Percentiles rank a stretch among this genome's conserved stretches.
These are phyloP conservation scores for Fusarium pseudograminearum DNA, from an alignment of 2,329 filamentous ascomycete species.

Conservation along the genomic window DNA sequence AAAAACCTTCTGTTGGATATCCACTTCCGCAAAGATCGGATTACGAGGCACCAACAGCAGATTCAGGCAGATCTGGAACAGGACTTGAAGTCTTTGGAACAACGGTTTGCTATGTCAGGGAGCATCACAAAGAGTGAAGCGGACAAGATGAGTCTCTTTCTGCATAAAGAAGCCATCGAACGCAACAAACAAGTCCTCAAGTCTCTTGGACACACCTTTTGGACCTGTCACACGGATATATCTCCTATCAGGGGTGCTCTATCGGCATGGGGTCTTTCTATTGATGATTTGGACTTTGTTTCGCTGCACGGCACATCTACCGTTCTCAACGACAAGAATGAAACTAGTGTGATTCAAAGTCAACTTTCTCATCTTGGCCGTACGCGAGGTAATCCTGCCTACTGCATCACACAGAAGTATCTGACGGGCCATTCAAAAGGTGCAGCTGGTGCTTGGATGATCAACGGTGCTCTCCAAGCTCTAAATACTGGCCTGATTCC, in stretches of 20 bases:
- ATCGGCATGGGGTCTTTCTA: not conserved
- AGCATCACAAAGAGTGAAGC: not conserved
- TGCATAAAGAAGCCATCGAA: not conserved
- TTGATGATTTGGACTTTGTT: not conserved
- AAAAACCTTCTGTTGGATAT: not conserved
- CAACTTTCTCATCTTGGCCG: not conserved
- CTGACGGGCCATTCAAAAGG: slow-evolving; percentile 1
- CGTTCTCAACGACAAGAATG: not conserved
- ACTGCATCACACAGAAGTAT: not conserved
- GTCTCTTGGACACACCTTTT: not conserved
- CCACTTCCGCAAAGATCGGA: not conserved
- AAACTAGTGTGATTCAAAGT: not conserved
- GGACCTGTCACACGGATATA: not conserved
- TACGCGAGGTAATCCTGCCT: not conserved
- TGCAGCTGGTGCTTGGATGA: not conserved
- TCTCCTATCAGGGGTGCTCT: not conserved
- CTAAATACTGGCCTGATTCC: not conserved
- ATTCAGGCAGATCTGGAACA: not conserved
- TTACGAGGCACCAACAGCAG: not conserved
- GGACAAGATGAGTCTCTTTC: not conserved
- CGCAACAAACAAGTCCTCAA: not conserved
- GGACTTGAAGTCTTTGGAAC: not conserved
- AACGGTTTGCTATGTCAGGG: not conserved
- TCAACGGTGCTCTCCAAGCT: not conserved
- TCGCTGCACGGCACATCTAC: not conserved